These are phyloP conservation scores for Sporothrix curviconia DNA, from an alignment of 2,329 filamentous ascomycete species.

Conservation along the genomic window DNA sequence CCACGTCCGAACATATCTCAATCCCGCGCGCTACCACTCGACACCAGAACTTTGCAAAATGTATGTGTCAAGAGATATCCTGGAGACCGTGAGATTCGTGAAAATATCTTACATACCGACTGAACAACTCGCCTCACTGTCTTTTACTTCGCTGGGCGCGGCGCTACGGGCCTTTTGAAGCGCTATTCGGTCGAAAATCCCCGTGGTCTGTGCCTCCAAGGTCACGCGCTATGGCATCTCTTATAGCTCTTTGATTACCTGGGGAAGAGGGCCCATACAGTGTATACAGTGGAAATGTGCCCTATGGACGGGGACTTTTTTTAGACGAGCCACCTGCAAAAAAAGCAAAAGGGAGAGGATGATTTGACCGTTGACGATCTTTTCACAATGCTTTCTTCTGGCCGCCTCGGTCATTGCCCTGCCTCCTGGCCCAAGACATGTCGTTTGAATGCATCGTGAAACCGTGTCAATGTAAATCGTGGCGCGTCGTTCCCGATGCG, in stretches of 20 bases:
- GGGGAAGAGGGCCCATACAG: too few species aligned
- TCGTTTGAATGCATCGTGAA: background rate
- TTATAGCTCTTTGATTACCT: background rate
- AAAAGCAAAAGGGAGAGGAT: too few species aligned
- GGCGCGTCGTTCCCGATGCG: conserved; percentile 5
- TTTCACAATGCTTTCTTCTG: too few species aligned
- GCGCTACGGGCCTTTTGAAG: conserved; percentile 2
- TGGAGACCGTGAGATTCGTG: background rate
- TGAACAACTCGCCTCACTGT: background rate
- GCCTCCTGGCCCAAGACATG: background rate
- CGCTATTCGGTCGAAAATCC: background rate
- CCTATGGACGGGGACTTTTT: too few species aligned
- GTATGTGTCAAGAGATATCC: too few species aligned
- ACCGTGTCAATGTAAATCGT: background rate
- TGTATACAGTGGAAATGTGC: background rate
- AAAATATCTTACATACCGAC: background rate
- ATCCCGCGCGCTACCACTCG: background rate
- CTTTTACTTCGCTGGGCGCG: too few species aligned
- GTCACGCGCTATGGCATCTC: background rate
- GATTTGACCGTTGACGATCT: too few species aligned
- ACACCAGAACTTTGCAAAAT: too few species aligned
- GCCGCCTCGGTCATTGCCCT: too few species aligned
- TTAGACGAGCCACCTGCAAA: too few species aligned
- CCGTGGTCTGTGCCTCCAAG: background rate
- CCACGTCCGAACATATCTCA: background rate